Percentiles rank a stretch among this genome's conserved stretches.
Evolutionary conservation across 2,329 filamentous ascomycete genomes (phyloP).

Genomic region (Calycina marina): DNA sequence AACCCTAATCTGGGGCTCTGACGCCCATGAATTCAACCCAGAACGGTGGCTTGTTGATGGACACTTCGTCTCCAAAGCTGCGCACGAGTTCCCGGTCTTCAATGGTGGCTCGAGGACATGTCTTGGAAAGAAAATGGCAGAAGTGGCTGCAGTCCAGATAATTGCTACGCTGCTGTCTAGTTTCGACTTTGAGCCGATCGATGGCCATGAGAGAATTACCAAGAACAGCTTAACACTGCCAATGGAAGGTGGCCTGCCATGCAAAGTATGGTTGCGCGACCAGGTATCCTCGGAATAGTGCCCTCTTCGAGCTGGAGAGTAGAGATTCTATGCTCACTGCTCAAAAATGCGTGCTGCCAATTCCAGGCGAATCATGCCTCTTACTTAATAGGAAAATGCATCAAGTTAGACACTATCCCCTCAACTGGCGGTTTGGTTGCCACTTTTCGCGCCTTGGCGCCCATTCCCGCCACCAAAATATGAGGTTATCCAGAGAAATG

Average conservation of each 20-base stretch:
- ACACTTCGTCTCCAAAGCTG: constrained; percentile 29
- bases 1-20: constrained; percentile 36
- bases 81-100: constrained; percentile 48
- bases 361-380: too few relatives aligned
- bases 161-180: constrained; percentile 32
- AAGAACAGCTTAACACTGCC: constrained; percentile 48
- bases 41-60: constrained; percentile 38
- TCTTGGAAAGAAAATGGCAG: constrained; percentile 50
- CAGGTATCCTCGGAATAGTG: too few relatives aligned
- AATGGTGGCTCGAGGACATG: constrained; percentile 48
- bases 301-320: too few relatives aligned
- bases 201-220: constrained; percentile 33
- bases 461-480: too few relatives aligned
- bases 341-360: too few relatives aligned
- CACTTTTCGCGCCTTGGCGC: too few relatives aligned
- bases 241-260: constrained; percentile 45
- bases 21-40: constrained; percentile 40
- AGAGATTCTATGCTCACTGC: too few relatives aligned
- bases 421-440: background rate
- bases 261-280: constrained; percentile 8
- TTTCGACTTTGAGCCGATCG: constrained; percentile 35
- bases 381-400: too few relatives aligned
- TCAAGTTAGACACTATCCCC: background rate
- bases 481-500: too few relatives aligned
- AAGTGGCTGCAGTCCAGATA: constrained; percentile 41